phyloP scores from a whole-genome alignment of 2,329 filamentous ascomycete species.

The Nannizzia gypsea region DNA sequence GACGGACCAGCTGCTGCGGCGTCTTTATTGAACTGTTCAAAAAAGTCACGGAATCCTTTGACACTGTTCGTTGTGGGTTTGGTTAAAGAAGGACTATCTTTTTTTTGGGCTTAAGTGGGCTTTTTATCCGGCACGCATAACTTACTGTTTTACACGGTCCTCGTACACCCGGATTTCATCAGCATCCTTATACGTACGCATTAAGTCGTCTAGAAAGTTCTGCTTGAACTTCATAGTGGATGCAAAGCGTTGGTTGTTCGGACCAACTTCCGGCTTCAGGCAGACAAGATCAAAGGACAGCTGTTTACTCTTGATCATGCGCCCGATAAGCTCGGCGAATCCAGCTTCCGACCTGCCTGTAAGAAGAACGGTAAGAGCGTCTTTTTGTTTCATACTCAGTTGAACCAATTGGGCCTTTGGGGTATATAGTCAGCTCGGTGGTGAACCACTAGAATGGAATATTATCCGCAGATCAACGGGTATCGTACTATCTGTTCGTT shows the following conservation, averaged over 20 bases:
- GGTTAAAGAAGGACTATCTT: slow-evolving; percentile 11
- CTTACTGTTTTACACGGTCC: slow-evolving; percentile 49
- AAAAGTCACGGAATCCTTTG: slow-evolving; percentile 74
- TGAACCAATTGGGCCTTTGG: slow-evolving; percentile 54
- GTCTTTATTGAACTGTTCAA: slow-evolving; percentile 61
- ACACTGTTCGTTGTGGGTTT: slow-evolving; percentile 36
- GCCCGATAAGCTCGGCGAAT: slow-evolving; percentile 68
- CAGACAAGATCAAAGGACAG: slow-evolving; percentile 81
- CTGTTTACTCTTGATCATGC: slow-evolving; percentile 64
- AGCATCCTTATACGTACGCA: slow-evolving; percentile 74
- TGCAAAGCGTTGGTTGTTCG: slow-evolving; percentile 62
- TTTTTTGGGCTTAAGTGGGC: background rate
- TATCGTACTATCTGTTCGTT: slow-evolving; percentile 69
- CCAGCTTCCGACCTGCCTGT: slow-evolving; percentile 71
- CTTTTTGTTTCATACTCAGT: slow-evolving; percentile 70
- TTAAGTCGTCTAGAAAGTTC: slow-evolving; percentile 62
- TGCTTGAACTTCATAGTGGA: slow-evolving; percentile 93
- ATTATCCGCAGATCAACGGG: background rate
- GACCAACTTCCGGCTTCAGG: slow-evolving; percentile 74
- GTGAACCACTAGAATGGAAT: background rate
- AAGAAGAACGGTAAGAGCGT: slow-evolving; percentile 71
- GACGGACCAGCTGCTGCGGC: slow-evolving; percentile 33
- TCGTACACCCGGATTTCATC: slow-evolving; percentile 66
- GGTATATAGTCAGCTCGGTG: background rate
- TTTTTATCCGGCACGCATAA: slow-evolving; percentile 9